Conservation (phyloP, 2,329 filamentous ascomycete species). For the Aspergillaceae sp. region DNA sequence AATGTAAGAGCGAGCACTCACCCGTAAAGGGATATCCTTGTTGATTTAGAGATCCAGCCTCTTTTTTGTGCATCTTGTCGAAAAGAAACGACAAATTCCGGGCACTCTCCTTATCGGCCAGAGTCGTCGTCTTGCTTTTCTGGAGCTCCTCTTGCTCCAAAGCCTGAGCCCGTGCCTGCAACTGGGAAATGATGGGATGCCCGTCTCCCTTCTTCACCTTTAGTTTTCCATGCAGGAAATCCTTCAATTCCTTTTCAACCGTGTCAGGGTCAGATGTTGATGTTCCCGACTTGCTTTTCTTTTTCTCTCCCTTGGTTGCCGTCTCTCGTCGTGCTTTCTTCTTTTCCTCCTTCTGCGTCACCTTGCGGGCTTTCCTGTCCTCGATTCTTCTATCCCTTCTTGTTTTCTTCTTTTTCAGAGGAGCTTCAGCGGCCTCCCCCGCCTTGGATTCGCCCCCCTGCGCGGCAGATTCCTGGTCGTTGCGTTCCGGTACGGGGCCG, state of each 20-base stretch:
- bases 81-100: conserved; percentile 8
- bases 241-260: too few relatives aligned
- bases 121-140: background rate
- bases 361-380: background rate
- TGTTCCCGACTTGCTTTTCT: too few relatives aligned
- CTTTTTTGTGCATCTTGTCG: conserved; percentile 5
- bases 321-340: too few relatives aligned
- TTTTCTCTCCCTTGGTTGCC: too few relatives aligned
- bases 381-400: background rate
- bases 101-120: background rate
- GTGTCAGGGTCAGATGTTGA: too few relatives aligned
- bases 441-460: background rate
- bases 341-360: too few relatives aligned
- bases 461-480: background rate
- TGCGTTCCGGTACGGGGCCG: background rate
- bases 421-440: background rate
- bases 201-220: too few relatives aligned
- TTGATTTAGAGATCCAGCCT: conserved; percentile 9
- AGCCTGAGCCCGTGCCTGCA: too few relatives aligned
- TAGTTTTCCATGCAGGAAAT: too few relatives aligned
- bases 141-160: background rate
- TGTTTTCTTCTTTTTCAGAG: background rate
- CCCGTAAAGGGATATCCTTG: conserved; percentile 8
- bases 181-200: too few relatives aligned
- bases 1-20: conserved; percentile 6